Conservation (phyloP, 352 stramenopile genomes). For the Phytophthora ohioensis region DNA sequence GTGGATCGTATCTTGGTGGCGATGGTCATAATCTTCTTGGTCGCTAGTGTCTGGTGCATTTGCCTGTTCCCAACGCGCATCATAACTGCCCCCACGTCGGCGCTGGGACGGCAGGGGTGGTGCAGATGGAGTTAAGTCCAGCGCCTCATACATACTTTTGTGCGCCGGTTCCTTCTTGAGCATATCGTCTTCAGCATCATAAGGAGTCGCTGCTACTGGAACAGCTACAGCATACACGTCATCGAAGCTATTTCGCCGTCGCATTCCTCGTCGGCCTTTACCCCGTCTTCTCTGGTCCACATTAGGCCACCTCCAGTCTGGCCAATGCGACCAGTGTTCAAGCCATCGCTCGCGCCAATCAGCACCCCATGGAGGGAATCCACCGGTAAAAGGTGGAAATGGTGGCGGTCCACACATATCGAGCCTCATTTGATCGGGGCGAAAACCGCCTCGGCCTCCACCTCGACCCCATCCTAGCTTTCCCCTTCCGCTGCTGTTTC, state of each 20-base stretch:
- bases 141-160: constrained; percentile 54
- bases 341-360: constrained; percentile 33
- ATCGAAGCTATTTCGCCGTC: constrained; percentile 66
- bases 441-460: constrained; percentile 23
- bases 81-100: constrained; percentile 20
- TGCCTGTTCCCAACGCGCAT: constrained; percentile 15
- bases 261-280: constrained; percentile 27
- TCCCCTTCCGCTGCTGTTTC: constrained; percentile 17
- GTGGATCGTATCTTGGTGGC: constrained; percentile 18
- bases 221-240: constrained; percentile 42
- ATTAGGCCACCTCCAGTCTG: constrained; percentile 27
- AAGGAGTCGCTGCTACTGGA: constrained; percentile 25
- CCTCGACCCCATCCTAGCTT: constrained; percentile 28
- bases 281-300: constrained; percentile 8
- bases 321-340: constrained; percentile 28
- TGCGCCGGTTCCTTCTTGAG: constrained; percentile 51
- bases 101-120: constrained; percentile 37
- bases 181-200: constrained; percentile 20
- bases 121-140: constrained; percentile 58
- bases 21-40: constrained; percentile 3
- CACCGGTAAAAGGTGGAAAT: constrained; percentile 25
- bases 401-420: constrained; percentile 17
- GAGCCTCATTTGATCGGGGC: constrained; percentile 24
- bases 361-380: constrained; percentile 23
- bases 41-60: neutral